Evolutionary conservation across 2,329 filamentous ascomycete genomes (phyloP).

Genomic region (Alternaria arbusti): DNA sequence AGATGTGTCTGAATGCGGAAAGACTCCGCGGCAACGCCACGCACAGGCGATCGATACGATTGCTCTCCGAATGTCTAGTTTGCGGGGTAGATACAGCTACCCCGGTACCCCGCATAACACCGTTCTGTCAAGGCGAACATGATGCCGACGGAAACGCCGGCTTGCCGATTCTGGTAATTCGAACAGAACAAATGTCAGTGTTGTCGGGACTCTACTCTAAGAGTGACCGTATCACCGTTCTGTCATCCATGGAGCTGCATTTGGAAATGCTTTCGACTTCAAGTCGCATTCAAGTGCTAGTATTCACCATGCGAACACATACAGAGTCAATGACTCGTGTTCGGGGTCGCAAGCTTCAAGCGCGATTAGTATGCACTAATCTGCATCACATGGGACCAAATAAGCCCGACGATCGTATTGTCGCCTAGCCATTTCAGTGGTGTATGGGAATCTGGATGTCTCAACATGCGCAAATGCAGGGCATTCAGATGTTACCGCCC

Average conservation of each 20-base stretch:
- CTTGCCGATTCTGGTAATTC: conserved; percentile 3
- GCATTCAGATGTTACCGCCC: not conserved
- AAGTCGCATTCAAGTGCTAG: not conserved
- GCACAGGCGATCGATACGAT: conserved; percentile 12
- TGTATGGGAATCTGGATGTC: not conserved
- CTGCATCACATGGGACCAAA: not conserved
- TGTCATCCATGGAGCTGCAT: not conserved
- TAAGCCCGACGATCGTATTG: not conserved
- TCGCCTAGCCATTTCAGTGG: not conserved
- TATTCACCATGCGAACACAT: not conserved
- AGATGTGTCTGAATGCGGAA: conserved; percentile 9
- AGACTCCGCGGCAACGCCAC: conserved; percentile 1
- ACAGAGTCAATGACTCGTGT: not conserved
- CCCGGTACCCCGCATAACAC: conserved; percentile 26
- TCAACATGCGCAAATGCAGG: not conserved
- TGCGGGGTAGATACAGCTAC: conserved; percentile 24
- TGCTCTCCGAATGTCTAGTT: conserved; percentile 18
- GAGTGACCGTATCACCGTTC: not conserved
- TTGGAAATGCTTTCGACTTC: not conserved
- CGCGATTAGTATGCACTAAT: not conserved
- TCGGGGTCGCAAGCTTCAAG: not conserved
- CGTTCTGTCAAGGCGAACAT: not conserved
- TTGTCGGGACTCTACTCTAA: not conserved
- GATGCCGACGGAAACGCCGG: conserved; percentile 1
- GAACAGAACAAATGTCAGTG: not conserved